These are phyloP conservation scores for Metschnikowia anglica DNA, from an alignment of 805 yeast species.

Conservation along the genomic window DNA sequence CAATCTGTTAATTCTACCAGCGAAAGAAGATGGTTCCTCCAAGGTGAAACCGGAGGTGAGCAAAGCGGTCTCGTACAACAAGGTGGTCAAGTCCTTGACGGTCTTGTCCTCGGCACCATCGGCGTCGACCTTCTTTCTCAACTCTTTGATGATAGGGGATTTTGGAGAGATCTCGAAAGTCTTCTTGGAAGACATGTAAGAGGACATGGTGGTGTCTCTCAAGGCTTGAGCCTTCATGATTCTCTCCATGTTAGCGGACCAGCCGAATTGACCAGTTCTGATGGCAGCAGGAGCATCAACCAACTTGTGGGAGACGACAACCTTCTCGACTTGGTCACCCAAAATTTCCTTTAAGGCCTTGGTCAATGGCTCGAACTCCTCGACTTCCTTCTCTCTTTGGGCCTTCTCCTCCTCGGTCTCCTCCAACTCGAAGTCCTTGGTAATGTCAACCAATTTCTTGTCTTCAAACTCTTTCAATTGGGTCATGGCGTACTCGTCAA, in stretches of 20 bases:
- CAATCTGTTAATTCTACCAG: conserved; percentile 96
- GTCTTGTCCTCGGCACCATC: conserved; percentile 98
- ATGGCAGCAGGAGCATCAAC: conserved; percentile 99
- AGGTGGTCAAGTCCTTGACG: conserved; percentile 94
- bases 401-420: conserved; percentile 98
- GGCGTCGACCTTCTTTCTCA: conserved; percentile 92
- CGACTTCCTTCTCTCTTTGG: conserved; percentile 87
- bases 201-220: conserved; percentile 97
- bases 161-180: conserved; percentile 98
- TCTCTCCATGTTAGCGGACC: conserved; percentile 99
- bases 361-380: conserved; percentile 90
- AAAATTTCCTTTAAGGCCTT: conserved; percentile 94
- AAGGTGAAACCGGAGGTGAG: conserved; percentile 98
- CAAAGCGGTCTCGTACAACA: conserved; percentile 96
- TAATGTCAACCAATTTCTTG: conserved; percentile 97
- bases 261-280: conserved; percentile 99
- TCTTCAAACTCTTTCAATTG: conserved; percentile 99
- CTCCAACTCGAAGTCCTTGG: conserved; percentile 98
- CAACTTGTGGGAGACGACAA: conserved; percentile 94
- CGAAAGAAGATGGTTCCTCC: conserved; percentile 97
- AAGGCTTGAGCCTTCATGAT: conserved; percentile 99
- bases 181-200: conserved; percentile 99
- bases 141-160: conserved; percentile 92
- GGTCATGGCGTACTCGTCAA: conserved; percentile 99
- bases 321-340: conserved; percentile 99